Conservation (phyloP, 2,329 filamentous ascomycete species). For the Fusarium verticillioides region DNA sequence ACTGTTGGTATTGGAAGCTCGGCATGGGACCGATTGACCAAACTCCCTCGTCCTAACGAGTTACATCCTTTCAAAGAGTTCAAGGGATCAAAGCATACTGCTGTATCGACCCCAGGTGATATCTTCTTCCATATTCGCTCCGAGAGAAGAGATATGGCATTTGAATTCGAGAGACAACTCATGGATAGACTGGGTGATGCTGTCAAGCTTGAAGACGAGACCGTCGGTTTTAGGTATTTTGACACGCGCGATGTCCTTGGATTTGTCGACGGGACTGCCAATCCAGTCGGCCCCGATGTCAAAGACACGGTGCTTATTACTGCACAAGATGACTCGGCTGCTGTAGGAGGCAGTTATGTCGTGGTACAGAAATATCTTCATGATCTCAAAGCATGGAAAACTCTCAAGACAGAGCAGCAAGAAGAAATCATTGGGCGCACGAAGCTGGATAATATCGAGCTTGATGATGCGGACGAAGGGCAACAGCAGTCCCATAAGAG, state of each 20-base stretch:
- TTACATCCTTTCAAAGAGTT: constrained; percentile 62
- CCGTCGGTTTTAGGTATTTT: constrained; percentile 68
- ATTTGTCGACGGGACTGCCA: constrained; percentile 70
- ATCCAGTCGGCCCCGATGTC: constrained; percentile 61
- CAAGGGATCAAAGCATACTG: constrained; percentile 60
- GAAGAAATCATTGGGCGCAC: constrained; percentile 67
- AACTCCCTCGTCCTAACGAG: constrained; percentile 59
- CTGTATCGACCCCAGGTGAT: constrained; percentile 66
- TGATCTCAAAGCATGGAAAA: constrained; percentile 59
- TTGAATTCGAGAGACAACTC: constrained; percentile 68
- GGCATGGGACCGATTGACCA: constrained; percentile 60
- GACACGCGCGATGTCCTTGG: constrained; percentile 68
- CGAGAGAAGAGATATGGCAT: constrained; percentile 65
- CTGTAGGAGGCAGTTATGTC: constrained; percentile 64
- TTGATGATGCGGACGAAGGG: constrained; percentile 60
- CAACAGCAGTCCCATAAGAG: constrained; percentile 66
- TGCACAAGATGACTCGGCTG: constrained; percentile 52
- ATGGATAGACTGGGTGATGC: constrained; percentile 59
- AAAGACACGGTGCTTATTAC: constrained; percentile 56
- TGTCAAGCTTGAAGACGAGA: constrained; percentile 62
- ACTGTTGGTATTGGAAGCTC: constrained; percentile 65
- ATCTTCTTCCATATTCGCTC: constrained; percentile 69
- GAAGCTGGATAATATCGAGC: constrained; percentile 67
- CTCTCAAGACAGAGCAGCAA: constrained; percentile 61
- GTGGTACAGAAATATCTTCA: constrained; percentile 70